Base-by-base conservation (phyloP, 1,284 basidiomycete species). In the Phellopilus nigrolimitatus region DNA sequence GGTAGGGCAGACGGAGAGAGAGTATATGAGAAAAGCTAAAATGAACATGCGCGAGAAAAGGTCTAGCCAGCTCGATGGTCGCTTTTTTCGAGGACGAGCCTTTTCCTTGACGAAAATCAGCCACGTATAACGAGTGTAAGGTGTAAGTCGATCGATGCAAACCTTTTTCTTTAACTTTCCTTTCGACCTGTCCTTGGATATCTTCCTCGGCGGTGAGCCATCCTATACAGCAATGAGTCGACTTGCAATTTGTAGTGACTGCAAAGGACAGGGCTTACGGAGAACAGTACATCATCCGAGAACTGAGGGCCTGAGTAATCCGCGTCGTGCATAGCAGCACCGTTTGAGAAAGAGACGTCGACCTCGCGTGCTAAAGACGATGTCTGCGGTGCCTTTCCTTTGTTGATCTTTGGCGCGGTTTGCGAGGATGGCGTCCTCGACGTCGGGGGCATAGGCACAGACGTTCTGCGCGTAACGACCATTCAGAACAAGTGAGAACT, bases 391-490 rank as follows among this genome's bases (percentile, higher is more conserved):
- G 63, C 56, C 61, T 70, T 70, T 57, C 66, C 61, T 62, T 72
- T 73, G 52, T 62, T 58, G 43, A 71, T 60, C 49, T 71, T 72
- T 8, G 78, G 73, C 28, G 76, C 59, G 13, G 70, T 66, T 51
- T 79, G 78, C 12, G 77, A 65, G 8, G 83, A 82, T 37, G 68
- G 71, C 38, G 76, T 74, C 52, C 79, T 74, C 12, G 80, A 81
- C 22, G 67, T 60, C 10, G 72, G 70, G 13, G 70, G 54, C 38
- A 56, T 68, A 49, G 76, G 74, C 37, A 71, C 69, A 27, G 81
- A 79, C 51, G 76, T 74, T 67, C 78, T 79, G 62, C 81, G 79
- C 46, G 78, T 78, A 56, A 80, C 82, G 56, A 84, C 83, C 84
- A 86, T 86, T 50, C 53, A 55, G 49, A 13, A 47, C 53, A 55